These are phyloP conservation scores for Sphagnum magellanicum DNA, from an alignment of 228 moss, liverwort and hornwort genomes.

Conservation along the genomic window DNA sequence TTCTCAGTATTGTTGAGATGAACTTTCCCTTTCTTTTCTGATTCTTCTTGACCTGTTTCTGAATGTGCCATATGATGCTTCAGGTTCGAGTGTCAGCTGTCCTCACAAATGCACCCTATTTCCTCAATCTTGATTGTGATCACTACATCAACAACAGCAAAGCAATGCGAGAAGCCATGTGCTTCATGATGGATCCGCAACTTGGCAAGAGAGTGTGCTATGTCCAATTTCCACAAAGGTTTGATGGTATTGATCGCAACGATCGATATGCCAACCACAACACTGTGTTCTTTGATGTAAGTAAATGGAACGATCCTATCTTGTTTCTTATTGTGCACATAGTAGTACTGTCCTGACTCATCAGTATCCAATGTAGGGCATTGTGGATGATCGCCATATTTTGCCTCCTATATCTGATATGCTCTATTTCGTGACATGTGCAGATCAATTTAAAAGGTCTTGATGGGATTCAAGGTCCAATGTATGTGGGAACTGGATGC, in stretches of 20 bases:
- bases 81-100: constrained; percentile 34
- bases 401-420: no score
- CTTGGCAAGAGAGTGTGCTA: constrained; percentile 27
- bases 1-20: no score
- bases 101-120: constrained; percentile 36
- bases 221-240: constrained; percentile 38
- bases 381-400: no score
- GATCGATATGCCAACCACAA: constrained; percentile 45
- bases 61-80: no score
- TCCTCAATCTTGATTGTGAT: constrained; percentile 52
- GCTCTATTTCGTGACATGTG: background rate
- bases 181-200: constrained; percentile 32
- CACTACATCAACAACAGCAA: constrained; percentile 57
- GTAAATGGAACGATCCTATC: background rate
- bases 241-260: constrained; percentile 40
- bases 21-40: no score
- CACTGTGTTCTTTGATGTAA: constrained; percentile 39
- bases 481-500: constrained; percentile 52
- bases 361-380: no score
- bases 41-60: no score
- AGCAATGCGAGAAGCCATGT: constrained; percentile 36
- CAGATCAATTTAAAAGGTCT: constrained; percentile 58
- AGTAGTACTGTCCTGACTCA: no score
- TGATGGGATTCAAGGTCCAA: constrained; percentile 50
- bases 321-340: no score